phyloP scores from a whole-genome alignment of 768 basidiomycete genomes.

The Clathrus columnatus region DNA sequence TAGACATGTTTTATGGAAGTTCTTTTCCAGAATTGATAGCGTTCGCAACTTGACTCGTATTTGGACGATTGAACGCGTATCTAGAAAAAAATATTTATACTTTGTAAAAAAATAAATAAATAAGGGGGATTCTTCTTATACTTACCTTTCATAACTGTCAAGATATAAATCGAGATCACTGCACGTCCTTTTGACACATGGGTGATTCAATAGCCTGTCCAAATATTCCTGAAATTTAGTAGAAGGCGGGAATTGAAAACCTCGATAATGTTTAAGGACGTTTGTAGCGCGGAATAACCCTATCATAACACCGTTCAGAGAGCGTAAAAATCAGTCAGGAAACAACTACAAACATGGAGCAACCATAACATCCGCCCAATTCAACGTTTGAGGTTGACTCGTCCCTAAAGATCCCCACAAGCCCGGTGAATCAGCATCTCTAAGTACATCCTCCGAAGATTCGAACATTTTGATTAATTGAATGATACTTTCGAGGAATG shows the following conservation, averaged over 20 bases:
- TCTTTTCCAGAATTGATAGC: conserved; percentile 62
- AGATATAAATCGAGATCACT: conserved; percentile 59
- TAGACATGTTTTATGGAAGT: conserved; percentile 39
- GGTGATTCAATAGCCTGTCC: conserved; percentile 45
- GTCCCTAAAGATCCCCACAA: conserved; percentile 53
- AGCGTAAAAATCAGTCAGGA: conserved; percentile 13
- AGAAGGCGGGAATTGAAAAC: conserved; percentile 42
- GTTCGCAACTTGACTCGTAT: conserved; percentile 67
- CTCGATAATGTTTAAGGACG: conserved; percentile 59
- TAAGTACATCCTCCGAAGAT: conserved; percentile 32
- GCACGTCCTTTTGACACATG: conserved; percentile 57
- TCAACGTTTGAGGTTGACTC: conserved; percentile 39
- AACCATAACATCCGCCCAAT: conserved; percentile 55
- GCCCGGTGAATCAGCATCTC: conserved; percentile 35
- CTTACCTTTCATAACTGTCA: conserved; percentile 63
- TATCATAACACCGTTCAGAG: conserved; percentile 26
- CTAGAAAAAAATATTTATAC: conserved; percentile 26
- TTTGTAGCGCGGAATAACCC: conserved; percentile 62
- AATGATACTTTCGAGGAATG: conserved; percentile 45
- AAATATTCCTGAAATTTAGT: conserved; percentile 45
- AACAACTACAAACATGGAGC: conserved; percentile 49
- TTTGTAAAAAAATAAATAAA: background rate
- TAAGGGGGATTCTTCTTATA: background rate
- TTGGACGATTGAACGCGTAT: conserved; percentile 69
- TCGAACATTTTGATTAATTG: conserved; percentile 46